Conservation (phyloP, 352 stramenopile genomes). For the Phytophthora pistaciae region DNA sequence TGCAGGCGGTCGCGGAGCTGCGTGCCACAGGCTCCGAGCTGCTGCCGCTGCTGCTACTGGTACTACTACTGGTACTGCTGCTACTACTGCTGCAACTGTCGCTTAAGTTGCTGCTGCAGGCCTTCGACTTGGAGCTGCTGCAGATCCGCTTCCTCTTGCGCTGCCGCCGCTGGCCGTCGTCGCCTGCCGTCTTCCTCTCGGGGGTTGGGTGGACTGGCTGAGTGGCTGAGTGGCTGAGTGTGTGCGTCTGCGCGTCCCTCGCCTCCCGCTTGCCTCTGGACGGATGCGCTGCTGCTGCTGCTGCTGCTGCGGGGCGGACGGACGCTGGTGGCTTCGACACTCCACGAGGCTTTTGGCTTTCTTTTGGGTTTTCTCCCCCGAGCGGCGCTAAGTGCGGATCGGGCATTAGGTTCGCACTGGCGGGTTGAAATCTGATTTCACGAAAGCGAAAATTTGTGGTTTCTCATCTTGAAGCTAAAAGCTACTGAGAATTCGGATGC, state of each 20-base stretch:
- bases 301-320: background rate
- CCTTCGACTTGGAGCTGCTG: slow-evolving; percentile 17
- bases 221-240: too few species aligned
- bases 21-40: slow-evolving; percentile 25
- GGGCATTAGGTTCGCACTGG: background rate
- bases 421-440: too few species aligned
- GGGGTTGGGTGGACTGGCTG: background rate
- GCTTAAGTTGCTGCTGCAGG: slow-evolving; percentile 32
- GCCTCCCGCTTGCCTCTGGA: background rate
- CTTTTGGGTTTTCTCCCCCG: slow-evolving; percentile 15
- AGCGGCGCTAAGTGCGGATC: slow-evolving; percentile 11
- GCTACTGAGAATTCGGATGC: too few species aligned
- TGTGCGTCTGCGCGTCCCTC: background rate
- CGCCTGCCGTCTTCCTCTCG: slow-evolving; percentile 36
- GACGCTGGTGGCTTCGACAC: background rate
- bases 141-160: slow-evolving; percentile 31
- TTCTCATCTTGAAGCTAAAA: too few species aligned
- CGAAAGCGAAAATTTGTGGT: too few species aligned
- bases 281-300: background rate
- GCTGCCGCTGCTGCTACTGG: slow-evolving; percentile 20
- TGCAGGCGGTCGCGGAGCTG: slow-evolving; percentile 43
- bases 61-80: background rate
- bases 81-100: slow-evolving; percentile 1
- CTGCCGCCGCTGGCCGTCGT: slow-evolving; percentile 22
- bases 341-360: slow-evolving; percentile 4